phyloP scores from a whole-genome alignment of 164 flowering plant species.

The Warburgia ugandensis region DNA sequence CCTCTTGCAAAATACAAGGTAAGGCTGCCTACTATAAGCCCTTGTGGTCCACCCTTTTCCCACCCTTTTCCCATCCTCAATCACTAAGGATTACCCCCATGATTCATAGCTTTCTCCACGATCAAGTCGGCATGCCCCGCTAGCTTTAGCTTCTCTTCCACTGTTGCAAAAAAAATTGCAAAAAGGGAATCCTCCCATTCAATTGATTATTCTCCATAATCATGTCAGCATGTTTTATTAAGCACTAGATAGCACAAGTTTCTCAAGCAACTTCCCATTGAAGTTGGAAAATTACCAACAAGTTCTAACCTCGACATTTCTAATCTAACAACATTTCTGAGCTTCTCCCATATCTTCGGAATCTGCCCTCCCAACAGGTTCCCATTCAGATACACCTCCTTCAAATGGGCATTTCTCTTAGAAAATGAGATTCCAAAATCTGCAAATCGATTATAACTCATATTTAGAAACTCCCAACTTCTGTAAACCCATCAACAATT shows the following conservation, averaged over 20 bases:
- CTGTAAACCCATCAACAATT: constrained; percentile 29
- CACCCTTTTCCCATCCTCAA: constrained; percentile 34
- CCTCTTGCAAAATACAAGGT: too few species aligned
- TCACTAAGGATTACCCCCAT: constrained; percentile 20
- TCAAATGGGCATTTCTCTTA: constrained; percentile 46
- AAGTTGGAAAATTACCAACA: constrained; percentile 59
- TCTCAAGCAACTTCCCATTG: constrained; percentile 60
- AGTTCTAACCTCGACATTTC: constrained; percentile 63
- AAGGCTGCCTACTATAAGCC: too few species aligned
- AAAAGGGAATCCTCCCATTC: constrained; percentile 59
- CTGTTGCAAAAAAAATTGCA: constrained; percentile 25
- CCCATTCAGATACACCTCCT: constrained; percentile 61
- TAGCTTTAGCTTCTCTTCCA: constrained; percentile 38
- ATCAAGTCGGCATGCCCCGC: constrained; percentile 53
- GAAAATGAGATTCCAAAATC: constrained; percentile 49
- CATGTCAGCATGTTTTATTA: constrained; percentile 64
- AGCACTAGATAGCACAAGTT: constrained; percentile 47
- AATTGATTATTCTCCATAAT: constrained; percentile 66
- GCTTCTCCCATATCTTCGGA: constrained; percentile 72
- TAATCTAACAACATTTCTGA: constrained; percentile 49
- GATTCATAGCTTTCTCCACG: constrained; percentile 24
- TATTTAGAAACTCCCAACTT: constrained; percentile 50
- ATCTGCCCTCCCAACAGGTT: constrained; percentile 61
- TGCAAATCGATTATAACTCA: constrained; percentile 52
- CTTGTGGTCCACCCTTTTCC: too few species aligned